Base-by-base conservation (phyloP, 495 filamentous ascomycete genomes). In the Penicillium coprophilum region DNA sequence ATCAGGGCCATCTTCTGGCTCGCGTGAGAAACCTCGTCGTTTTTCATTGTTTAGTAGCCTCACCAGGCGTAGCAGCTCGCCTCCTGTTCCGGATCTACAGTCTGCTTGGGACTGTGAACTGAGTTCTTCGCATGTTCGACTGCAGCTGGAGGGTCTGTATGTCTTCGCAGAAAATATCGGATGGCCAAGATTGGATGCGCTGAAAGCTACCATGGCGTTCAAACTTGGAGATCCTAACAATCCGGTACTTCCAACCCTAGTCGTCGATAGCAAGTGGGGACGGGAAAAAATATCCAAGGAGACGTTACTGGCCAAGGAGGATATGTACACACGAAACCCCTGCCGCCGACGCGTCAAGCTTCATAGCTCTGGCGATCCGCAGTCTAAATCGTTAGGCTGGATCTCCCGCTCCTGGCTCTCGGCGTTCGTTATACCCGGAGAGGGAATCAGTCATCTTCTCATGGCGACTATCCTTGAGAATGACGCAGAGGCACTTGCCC, bases 401-500 rank as follows among this genome's bases (percentile, higher is more conserved):
- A 80, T 94, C 17, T 89, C 87, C 17, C 85, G 88, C 55, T 87
- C 84, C 30, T 94, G 88, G 71, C 74, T 93, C 13, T 88, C 87
- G 5, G 91, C 90, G 7, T 75, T 96, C 23, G 82, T 94, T 38
- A 71, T 94, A 27, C 90, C 91, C 0, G 91, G 91, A 1, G 87
- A 91, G 66, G 69, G 77, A 0, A 77, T 91, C 39, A 80, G 80
- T 28, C 88, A 94, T 61, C 82, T 94, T 46, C 75, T 96, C 31
- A 92, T 96, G 68, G 84, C 85, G 1, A 87, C 89, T 0, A 56
- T 94, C 20, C 64, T 96, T 17, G 91, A 96, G 63, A 90, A 90
- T 59, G 87, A 91, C 60, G 66, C 77, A 6, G 73, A 82, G 15
- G 89, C 86, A 28, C 72, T 93, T 40, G 68, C 76, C 15, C 80